phyloP scores from a whole-genome alignment of 1,139 yeast genomes.

The Chernovozyma sophiae-reginae region DNA sequence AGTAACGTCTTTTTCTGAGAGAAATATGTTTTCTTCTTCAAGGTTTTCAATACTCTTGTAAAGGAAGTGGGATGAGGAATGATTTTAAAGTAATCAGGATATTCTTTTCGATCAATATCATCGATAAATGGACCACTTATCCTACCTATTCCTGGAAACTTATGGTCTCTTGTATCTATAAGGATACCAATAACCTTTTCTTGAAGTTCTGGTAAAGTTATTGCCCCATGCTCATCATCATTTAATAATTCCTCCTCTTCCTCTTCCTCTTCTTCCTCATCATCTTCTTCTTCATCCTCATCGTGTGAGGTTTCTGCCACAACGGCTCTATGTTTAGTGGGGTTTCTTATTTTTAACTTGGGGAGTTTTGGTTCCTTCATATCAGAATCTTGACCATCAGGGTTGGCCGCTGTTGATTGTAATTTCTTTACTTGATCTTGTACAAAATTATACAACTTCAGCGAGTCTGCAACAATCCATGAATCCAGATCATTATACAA shows the following conservation, averaged over 20 bases:
- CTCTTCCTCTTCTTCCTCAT: slow-evolving; percentile 4
- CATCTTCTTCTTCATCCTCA: slow-evolving; percentile 4
- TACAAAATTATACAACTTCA: slow-evolving; percentile 39
- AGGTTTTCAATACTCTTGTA: slow-evolving; percentile 36
- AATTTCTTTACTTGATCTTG: slow-evolving; percentile 34
- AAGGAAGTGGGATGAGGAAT: slow-evolving; percentile 58
- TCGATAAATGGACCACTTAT: slow-evolving; percentile 57
- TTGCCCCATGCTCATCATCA: slow-evolving; percentile 6
- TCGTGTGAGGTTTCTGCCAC: slow-evolving; percentile 2
- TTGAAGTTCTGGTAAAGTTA: slow-evolving; percentile 21
- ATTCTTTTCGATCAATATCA: slow-evolving; percentile 49
- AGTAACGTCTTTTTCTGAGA: slow-evolving; percentile 23
- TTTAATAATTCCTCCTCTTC: slow-evolving; percentile 2
- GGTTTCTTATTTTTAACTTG: slow-evolving; percentile 11
- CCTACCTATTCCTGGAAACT: slow-evolving; percentile 39
- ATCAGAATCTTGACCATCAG: slow-evolving; percentile 1
- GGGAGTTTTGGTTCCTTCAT: slow-evolving; percentile 2
- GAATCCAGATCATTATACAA: slow-evolving; percentile 61
- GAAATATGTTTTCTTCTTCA: slow-evolving; percentile 36
- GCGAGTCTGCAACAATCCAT: slow-evolving; percentile 58
- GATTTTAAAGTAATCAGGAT: slow-evolving; percentile 56
- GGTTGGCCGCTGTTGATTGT: slow-evolving; percentile 5
- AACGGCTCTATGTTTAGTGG: background rate
- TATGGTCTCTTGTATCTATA: slow-evolving; percentile 38
- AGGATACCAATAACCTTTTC: slow-evolving; percentile 23